phyloP scores from a whole-genome alignment of 2,329 filamentous ascomycete genomes.

The Thermoascus crustaceus region DNA sequence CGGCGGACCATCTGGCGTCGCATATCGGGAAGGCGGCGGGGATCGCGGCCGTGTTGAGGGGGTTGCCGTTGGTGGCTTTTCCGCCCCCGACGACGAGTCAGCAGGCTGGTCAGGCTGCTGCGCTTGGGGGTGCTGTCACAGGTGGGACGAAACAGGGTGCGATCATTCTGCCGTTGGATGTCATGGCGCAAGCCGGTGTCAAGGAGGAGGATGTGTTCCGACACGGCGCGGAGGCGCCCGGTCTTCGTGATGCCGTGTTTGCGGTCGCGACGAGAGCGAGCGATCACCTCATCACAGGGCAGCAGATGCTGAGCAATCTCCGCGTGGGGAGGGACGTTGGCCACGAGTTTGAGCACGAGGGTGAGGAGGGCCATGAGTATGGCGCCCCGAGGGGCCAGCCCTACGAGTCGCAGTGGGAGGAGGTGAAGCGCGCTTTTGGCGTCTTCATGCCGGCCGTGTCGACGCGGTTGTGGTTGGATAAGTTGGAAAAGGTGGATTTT shows the following conservation, averaged over 20 bases:
- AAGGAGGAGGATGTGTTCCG: constrained; percentile 86
- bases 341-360: constrained; percentile 82
- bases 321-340: constrained; percentile 64
- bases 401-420: constrained; percentile 33
- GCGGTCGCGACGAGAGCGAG: constrained; percentile 86
- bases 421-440: constrained; percentile 63
- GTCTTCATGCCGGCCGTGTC: constrained; percentile 73
- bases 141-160: constrained; percentile 47
- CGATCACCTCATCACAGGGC: constrained; percentile 87
- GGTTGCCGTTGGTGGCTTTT: constrained; percentile 81
- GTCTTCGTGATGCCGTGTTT: constrained; percentile 84
- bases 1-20: constrained; percentile 84
- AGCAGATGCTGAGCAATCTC: constrained; percentile 81
- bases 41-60: constrained; percentile 77
- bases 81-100: constrained; percentile 51
- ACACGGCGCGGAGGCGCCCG: constrained; percentile 66
- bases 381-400: background rate
- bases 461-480: constrained; percentile 68
- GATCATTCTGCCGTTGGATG: constrained; percentile 74
- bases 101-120: constrained; percentile 34
- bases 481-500: constrained; percentile 73
- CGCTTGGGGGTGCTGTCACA: constrained; percentile 31
- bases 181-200: constrained; percentile 75
- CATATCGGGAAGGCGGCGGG: constrained; percentile 93
- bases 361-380: constrained; percentile 61